These are phyloP conservation scores for Conringia planisiliqua DNA, from an alignment of 345 rosid genomes.

Conservation along the genomic window DNA sequence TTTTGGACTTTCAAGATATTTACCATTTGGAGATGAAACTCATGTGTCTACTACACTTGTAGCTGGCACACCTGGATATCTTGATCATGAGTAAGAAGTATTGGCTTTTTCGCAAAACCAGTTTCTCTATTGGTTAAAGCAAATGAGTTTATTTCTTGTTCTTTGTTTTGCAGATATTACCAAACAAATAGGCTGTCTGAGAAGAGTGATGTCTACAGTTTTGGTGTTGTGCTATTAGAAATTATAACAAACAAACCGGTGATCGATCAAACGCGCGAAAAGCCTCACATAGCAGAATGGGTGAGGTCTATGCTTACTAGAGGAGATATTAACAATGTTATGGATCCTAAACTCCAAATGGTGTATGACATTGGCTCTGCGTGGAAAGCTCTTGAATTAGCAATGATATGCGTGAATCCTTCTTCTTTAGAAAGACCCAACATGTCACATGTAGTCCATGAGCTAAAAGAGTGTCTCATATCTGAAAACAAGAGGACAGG, in stretches of 20 bases:
- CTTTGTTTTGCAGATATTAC: neutral
- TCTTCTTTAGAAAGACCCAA: constrained; percentile 36
- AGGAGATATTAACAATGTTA: constrained; percentile 40
- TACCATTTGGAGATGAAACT: neutral
- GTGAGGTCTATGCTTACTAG: constrained; percentile 28
- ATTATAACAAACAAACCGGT: constrained; percentile 34
- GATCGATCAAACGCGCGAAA: neutral
- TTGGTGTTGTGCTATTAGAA: constrained; percentile 31
- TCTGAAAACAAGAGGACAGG: constrained; percentile 20
- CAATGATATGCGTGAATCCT: constrained; percentile 38
- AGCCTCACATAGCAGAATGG: constrained; percentile 38
- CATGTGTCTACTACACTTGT: neutral
- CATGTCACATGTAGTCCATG: constrained; percentile 38
- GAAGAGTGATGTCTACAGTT: neutral
- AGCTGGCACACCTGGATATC: constrained; percentile 3
- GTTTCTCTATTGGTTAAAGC: neutral
- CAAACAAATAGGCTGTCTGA: neutral
- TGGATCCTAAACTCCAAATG: constrained; percentile 42
- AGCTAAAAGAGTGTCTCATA: constrained; percentile 37
- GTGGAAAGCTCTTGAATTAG: constrained; percentile 47
- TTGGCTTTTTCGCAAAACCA: neutral
- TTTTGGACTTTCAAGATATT: neutral
- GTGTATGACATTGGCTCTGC: constrained; percentile 36
- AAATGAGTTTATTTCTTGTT: neutral
- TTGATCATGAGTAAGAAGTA: constrained; percentile 4